These are phyloP conservation scores for Pulveroboletus sp. DNA, from an alignment of 768 basidiomycete genomes.

Conservation along the genomic window DNA sequence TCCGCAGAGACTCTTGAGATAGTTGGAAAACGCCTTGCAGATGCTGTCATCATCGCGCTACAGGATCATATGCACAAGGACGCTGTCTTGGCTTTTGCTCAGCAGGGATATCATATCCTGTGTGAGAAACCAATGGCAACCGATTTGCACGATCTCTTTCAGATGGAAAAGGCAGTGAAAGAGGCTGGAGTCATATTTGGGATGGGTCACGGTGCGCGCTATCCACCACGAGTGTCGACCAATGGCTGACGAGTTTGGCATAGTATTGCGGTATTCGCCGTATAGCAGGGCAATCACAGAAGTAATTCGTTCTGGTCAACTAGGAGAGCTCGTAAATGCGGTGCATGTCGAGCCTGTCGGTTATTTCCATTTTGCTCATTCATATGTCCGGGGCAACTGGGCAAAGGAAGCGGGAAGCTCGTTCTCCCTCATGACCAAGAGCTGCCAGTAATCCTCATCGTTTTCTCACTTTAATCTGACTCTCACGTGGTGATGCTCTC, in stretches of 20 bases:
- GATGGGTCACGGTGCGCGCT: conserved; percentile 70
- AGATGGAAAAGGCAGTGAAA: conserved; percentile 69
- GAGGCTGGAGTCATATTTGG: conserved; percentile 74
- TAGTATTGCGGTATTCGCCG: conserved; percentile 85
- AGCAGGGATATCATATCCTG: conserved; percentile 81
- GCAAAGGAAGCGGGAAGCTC: conserved; percentile 59
- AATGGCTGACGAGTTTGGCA: background rate
- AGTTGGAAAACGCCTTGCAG: conserved; percentile 67
- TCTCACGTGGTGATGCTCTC: conserved; percentile 1
- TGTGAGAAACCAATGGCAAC: conserved; percentile 95
- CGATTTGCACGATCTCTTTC: conserved; percentile 61
- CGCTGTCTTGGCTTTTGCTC: conserved; percentile 68
- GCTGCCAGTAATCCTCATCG: conserved; percentile 65
- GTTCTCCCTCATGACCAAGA: conserved; percentile 85
- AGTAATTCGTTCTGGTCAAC: conserved; percentile 60
- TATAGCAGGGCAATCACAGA: conserved; percentile 69
- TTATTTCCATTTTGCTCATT: conserved; percentile 86
- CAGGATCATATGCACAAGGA: conserved; percentile 78
- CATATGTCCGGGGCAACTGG: conserved; percentile 86
- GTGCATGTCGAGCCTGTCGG: conserved; percentile 86
- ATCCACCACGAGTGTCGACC: background rate
- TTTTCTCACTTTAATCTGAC: background rate
- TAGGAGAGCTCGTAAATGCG: conserved; percentile 77
- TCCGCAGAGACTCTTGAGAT: conserved; percentile 62
- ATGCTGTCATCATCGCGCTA: conserved; percentile 77